phyloP scores from a whole-genome alignment of 2,329 filamentous ascomycete species.

The Colletotrichum falcatum region DNA sequence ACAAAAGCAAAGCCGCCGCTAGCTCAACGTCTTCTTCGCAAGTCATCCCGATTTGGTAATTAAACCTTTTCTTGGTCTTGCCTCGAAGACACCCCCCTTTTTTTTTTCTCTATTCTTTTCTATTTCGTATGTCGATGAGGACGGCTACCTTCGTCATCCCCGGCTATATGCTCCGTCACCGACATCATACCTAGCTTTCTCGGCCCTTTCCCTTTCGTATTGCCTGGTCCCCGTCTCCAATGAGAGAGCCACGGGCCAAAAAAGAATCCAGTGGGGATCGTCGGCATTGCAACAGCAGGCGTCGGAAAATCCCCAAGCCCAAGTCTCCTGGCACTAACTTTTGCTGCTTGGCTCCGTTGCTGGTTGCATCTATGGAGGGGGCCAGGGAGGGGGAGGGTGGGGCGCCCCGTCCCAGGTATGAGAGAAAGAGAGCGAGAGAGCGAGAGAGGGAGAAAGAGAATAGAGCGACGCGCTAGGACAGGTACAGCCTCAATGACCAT shows the following conservation, averaged over 20 bases:
- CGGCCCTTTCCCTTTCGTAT: conserved; percentile 40
- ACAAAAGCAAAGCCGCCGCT: conserved; percentile 2
- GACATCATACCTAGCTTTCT: conserved; percentile 37
- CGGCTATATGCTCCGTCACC: conserved; percentile 22
- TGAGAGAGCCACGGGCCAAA: conserved; percentile 35
- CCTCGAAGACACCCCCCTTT: conserved; percentile 22
- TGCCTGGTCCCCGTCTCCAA: conserved; percentile 35
- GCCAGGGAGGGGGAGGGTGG: conserved; percentile 10
- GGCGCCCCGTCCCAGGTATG: conserved; percentile 36
- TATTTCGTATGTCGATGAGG: conserved; percentile 23
- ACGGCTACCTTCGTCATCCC: conserved; percentile 36
- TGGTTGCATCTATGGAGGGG: conserved; percentile 35
- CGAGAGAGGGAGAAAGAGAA: conserved; percentile 17
- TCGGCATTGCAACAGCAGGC: conserved; percentile 38
- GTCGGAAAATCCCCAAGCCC: conserved; percentile 33
- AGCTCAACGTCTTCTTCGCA: conserved; percentile 7
- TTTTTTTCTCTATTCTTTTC: no score
- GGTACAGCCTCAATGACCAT: conserved; percentile 41
- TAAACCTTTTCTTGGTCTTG: conserved; percentile 11
- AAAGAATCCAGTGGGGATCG: conserved; percentile 38
- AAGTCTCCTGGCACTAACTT: conserved; percentile 34
- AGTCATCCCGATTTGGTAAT: conserved; percentile 7
- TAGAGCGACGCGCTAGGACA: conserved; percentile 32
- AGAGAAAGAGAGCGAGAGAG: neutral
- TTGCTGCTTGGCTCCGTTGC: conserved; percentile 39